A percentile compares a stretch with the other conserved stretches of the same genome.
phyloP scores from a whole-genome alignment of 306 rosid genomes.

The apple (Malus domestica) region DNA sequence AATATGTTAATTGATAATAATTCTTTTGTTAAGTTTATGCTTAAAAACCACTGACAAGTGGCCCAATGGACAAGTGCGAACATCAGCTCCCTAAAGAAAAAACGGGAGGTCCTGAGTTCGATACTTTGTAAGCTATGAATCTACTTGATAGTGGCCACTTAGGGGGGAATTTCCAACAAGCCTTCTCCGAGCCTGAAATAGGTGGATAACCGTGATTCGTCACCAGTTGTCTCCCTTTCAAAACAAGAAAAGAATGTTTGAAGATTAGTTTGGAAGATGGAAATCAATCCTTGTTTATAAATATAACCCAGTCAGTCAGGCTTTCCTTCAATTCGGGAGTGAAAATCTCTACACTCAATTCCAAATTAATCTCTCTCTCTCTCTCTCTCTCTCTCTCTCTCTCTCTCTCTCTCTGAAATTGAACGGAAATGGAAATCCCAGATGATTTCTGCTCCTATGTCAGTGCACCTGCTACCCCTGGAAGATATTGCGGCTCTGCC shows the following conservation, averaged over 20 bases:
- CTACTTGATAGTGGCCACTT: too few relatives aligned
- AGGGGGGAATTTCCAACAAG: too few relatives aligned
- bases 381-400: background rate
- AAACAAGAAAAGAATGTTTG: background rate
- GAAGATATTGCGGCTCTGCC: constrained; percentile 20
- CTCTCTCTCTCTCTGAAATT: background rate
- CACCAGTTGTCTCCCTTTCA: too few relatives aligned
- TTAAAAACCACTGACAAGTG: background rate
- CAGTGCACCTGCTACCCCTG: constrained; percentile 31
- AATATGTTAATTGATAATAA: background rate
- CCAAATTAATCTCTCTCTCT: background rate
- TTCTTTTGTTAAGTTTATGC: too few relatives aligned
- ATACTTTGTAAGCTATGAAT: too few relatives aligned
- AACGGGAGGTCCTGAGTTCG: too few relatives aligned
- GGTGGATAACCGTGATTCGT: too few relatives aligned
- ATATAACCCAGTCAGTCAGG: background rate
- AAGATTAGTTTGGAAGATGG: constrained; percentile 13
- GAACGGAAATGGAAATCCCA: constrained; percentile 31
- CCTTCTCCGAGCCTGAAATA: too few relatives aligned
- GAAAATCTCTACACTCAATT: constrained; percentile 4
- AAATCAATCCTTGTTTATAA: background rate
- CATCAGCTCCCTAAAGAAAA: too few relatives aligned
- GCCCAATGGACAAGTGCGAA: too few relatives aligned
- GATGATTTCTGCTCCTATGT: constrained; percentile 13
- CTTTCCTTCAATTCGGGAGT: constrained; percentile 12